These are phyloP conservation scores for Solanum habrochaites DNA, from an alignment of 257 asterid species.

Conservation along the genomic window DNA sequence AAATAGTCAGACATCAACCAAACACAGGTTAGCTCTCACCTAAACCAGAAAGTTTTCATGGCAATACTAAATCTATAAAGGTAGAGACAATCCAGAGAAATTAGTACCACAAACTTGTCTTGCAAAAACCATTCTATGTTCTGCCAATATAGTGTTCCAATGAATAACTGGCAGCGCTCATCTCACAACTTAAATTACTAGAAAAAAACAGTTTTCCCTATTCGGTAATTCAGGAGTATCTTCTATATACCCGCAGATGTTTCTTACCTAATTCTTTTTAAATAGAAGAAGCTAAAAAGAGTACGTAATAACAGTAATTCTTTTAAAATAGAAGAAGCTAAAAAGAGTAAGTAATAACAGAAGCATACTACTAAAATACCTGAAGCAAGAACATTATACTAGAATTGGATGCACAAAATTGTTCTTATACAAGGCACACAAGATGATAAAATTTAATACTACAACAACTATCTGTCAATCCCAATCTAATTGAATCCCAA, in stretches of 20 bases:
- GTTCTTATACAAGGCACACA: not conserved
- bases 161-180: not conserved
- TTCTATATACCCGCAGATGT: not conserved
- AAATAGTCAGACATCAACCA: not conserved
- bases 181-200: not conserved
- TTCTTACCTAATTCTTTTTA: not conserved
- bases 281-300: not conserved
- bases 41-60: not conserved
- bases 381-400: not conserved
- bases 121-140: not conserved
- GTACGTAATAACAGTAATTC: too few relatives aligned
- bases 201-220: not conserved
- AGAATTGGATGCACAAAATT: not conserved
- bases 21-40: not conserved
- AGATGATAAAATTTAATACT: not conserved
- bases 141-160: not conserved
- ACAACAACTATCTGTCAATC: not conserved
- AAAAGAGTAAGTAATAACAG: not conserved
- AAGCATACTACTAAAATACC: not conserved
- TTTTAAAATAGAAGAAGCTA: not conserved
- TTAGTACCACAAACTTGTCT: not conserved
- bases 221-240: not conserved
- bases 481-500: not conserved
- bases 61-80: not conserved
- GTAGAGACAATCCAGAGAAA: not conserved